Base-by-base conservation (phyloP, 768 basidiomycete species). In the Hericium coralloides region DNA sequence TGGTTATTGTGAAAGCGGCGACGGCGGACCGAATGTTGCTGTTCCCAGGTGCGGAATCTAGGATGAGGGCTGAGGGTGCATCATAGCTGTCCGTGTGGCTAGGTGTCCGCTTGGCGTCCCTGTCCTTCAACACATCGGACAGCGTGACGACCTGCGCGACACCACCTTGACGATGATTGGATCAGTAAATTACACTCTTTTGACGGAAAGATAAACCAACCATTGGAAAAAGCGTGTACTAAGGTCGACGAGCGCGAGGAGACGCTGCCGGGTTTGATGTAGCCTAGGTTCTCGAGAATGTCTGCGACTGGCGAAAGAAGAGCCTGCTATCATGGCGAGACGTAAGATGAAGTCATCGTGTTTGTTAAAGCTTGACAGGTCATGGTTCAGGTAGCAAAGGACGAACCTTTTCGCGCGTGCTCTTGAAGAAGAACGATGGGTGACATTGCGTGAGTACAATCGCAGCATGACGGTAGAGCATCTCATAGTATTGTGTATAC, bases 21-120 rank as follows among this genome's bases (percentile, higher is more conserved):
- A 57, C 43, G 22, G 60, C 45, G 18, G 47, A 41, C 15, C 8
- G 1, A 12, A 59, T 37, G 14, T 22, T 43, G 14, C 15, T 47
- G 10, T 38, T 51, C 7, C 59, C 64, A 2, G 64, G 64, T 1
- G 56, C 39, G 0, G 64, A 65, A 52, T 65, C 64, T 43, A 65
- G 43, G 43, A 65, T 53, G 26, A 65, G 18, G 22, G 59, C 62
- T 52, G 45, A 54, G 17, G 58, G 52, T 26, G 51, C 18, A 10
- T 18, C 25, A 26, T 58, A 41, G 26, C 47, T 26, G 20, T 45
- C 45, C 15, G 26, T 20, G 20, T 53, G 54, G 8, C 55, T 49
- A 12, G 37, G 38, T 36, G 47, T 52, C 7, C 31, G 31, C 31
- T 31, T 31, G 31, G 31, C 31, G 10, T 6, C 31, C 31, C 7